Conservation (phyloP, 352 stramenopile species). For the Albugo candida region DNA sequence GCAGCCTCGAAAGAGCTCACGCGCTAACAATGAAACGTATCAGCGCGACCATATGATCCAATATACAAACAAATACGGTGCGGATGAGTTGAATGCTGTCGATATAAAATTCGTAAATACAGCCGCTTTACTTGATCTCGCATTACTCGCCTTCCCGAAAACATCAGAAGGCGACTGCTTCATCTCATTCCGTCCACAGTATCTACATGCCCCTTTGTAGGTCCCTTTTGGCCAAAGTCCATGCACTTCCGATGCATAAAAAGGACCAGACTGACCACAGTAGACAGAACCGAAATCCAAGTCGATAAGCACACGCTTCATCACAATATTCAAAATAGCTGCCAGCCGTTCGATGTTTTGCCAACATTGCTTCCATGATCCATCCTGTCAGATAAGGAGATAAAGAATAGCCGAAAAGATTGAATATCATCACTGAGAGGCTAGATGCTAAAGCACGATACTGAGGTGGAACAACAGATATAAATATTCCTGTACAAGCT, state of each 20-base stretch:
- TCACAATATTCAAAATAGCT: conserved; percentile 62
- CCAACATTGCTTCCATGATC: conserved; percentile 65
- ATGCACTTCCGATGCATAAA: conserved; percentile 43
- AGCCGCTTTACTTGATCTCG: background rate
- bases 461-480: conserved; percentile 54
- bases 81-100: conserved; percentile 5
- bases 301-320: conserved; percentile 57
- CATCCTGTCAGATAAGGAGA: conserved; percentile 56
- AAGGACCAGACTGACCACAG: conserved; percentile 70
- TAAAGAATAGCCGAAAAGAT: conserved; percentile 58
- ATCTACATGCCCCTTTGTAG: background rate
- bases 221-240: conserved; percentile 17
- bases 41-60: conserved; percentile 3
- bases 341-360: conserved; percentile 25
- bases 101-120: conserved; percentile 7
- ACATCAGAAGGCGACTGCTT: conserved; percentile 4
- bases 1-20: conserved; percentile 4
- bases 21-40: too few relatives aligned
- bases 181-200: background rate
- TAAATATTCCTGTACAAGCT: conserved; percentile 71
- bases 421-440: conserved; percentile 71
- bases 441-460: conserved; percentile 58
- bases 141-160: conserved; percentile 1
- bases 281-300: conserved; percentile 64
- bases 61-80: conserved; percentile 5